phyloP scores from a whole-genome alignment of 148 eudicot species.

The Camellia japonica region DNA sequence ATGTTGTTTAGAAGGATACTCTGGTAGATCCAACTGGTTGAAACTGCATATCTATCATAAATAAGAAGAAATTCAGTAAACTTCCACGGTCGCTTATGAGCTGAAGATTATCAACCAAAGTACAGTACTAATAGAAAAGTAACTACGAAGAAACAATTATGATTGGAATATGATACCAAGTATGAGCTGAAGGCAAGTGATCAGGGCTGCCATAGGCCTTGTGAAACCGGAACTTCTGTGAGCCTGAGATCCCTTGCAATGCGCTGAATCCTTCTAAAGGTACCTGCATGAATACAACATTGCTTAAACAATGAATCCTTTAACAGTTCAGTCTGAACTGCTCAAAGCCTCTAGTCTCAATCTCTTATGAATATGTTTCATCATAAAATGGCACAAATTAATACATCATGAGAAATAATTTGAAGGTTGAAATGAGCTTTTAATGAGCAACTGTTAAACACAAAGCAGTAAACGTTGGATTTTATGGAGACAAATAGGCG shows the following conservation, averaged over 20 bases:
- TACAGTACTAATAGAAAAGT: too few species aligned
- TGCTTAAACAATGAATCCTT: neutral
- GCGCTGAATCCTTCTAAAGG: constrained; percentile 99
- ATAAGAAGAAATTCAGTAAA: neutral
- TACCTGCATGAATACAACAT: constrained; percentile 42
- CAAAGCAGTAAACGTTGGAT: too few species aligned
- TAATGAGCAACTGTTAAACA: too few species aligned
- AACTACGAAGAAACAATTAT: neutral
- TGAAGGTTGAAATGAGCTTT: neutral
- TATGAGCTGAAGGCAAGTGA: constrained; percentile 96
- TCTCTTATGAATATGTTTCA: neutral
- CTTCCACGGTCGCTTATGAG: neutral
- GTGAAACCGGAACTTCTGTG: constrained; percentile 96
- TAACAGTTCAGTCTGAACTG: neutral
- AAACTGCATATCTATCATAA: constrained; percentile 49
- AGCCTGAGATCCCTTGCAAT: constrained; percentile 93
- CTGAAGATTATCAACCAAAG: neutral
- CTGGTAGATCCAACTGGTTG: constrained; percentile 90
- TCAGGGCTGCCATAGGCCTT: constrained; percentile 93
- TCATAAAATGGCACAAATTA: neutral
- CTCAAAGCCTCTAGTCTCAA: neutral
- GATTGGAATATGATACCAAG: constrained; percentile 51
- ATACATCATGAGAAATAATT: neutral
- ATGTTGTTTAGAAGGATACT: constrained; percentile 87
- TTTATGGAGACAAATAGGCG: too few species aligned